phyloP scores from a whole-genome alignment of 257 asterid species.

The Voacanga thouarsii region DNA sequence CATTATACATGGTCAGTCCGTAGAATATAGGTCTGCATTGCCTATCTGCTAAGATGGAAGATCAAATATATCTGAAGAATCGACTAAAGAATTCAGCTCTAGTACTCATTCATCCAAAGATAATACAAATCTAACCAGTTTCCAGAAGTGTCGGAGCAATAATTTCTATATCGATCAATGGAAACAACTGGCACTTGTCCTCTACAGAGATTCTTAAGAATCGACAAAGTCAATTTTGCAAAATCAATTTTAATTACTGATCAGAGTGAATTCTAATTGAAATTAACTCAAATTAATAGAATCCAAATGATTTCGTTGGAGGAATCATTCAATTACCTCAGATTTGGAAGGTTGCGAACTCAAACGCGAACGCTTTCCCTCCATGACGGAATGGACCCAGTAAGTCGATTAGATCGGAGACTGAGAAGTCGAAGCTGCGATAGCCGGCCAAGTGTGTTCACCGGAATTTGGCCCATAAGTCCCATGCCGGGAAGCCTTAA shows the following conservation, averaged over 20 bases:
- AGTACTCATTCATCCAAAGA: not conserved
- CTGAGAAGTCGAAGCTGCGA: no score
- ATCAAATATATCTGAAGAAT: not conserved
- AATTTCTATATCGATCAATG: conserved; percentile 64
- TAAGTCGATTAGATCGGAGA: no score
- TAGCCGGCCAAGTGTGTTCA: no score
- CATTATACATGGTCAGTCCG: not conserved
- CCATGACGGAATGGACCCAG: no score
- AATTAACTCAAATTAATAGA: not conserved
- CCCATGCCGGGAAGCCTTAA: no score
- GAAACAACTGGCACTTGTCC: conserved; percentile 47
- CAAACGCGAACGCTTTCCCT: no score
- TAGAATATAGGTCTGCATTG: not conserved
- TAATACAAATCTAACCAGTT: conserved; percentile 40
- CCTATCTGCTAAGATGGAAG: not conserved
- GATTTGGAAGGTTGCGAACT: conserved; percentile 39
- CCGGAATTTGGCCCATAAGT: no score
- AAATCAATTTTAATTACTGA: not conserved
- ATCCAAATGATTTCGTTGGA: not conserved
- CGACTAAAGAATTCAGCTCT: not conserved
- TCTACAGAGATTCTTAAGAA: conserved; percentile 49
- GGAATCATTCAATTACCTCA: conserved; percentile 26
- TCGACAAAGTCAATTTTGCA: conserved; percentile 64
- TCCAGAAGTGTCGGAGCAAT: conserved; percentile 60
- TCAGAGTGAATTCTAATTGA: not conserved